Evolutionary conservation across 2,329 filamentous ascomycete species (phyloP).

Genomic region (Cladosporium austrohemisphaericum): DNA sequence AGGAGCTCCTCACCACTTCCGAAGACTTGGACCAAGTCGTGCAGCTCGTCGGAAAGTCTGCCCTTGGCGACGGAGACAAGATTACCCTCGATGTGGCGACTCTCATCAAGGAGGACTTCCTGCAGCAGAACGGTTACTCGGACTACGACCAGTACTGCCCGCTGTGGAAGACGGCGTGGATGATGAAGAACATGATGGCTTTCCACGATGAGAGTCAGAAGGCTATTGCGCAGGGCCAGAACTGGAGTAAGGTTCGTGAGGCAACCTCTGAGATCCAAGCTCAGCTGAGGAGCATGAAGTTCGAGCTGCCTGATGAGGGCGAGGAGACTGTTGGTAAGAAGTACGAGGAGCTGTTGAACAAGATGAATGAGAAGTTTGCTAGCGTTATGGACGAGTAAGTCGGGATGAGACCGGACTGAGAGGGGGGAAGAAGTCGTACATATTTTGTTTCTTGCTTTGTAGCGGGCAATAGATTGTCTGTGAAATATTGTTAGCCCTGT

Average conservation of each 20-base stretch:
- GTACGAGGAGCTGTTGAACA: conserved; percentile 89
- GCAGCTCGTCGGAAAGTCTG: conserved; percentile 95
- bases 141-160: conserved; percentile 99
- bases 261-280: conserved; percentile 81
- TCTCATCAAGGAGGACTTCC: conserved; percentile 94
- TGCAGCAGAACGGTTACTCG: conserved; percentile 98
- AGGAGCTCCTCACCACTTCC: conserved; percentile 87
- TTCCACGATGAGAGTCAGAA: conserved; percentile 98
- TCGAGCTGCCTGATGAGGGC: conserved; percentile 84
- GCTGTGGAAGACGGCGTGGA: conserved; percentile 99
- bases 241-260: conserved; percentile 90
- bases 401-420: background rate
- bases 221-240: conserved; percentile 84
- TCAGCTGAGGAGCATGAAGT: conserved; percentile 88
- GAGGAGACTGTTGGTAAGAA: conserved; percentile 79
- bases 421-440: background rate
- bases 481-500: background rate
- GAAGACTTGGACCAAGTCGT: conserved; percentile 98
- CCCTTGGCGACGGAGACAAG: conserved; percentile 94
- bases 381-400: conserved; percentile 90
- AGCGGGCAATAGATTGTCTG: conserved; percentile 16
- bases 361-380: conserved; percentile 96
- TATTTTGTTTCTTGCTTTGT: conserved; percentile 9
- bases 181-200: conserved; percentile 99
- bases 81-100: conserved; percentile 91